phyloP scores from a whole-genome alignment of 2,329 filamentous ascomycete species.

The Ceratocystis papillata region DNA sequence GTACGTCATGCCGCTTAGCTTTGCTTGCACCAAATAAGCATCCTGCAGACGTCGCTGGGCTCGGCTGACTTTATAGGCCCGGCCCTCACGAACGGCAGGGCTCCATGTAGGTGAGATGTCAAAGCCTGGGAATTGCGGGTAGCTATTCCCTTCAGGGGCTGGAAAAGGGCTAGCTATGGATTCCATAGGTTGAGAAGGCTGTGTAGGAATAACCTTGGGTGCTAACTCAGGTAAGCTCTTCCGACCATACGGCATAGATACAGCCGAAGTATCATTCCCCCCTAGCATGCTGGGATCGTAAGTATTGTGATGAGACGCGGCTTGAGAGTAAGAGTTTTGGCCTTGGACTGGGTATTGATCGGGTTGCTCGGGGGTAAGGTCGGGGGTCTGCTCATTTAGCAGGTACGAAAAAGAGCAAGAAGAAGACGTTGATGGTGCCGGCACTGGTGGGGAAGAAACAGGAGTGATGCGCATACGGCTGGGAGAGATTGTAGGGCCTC shows the following conservation, averaged over 20 bases:
- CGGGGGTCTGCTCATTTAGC: neutral
- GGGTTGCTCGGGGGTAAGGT: neutral
- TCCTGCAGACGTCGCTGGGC: conserved; percentile 31
- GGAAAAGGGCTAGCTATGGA: no score
- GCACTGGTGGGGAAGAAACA: neutral
- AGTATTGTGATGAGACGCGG: neutral
- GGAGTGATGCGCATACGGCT: neutral
- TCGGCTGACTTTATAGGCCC: conserved; percentile 16
- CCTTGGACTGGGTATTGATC: neutral
- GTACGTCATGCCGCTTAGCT: conserved; percentile 50
- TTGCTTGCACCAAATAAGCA: conserved; percentile 44
- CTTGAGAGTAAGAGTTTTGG: neutral
- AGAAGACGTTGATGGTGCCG: neutral
- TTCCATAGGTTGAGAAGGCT: neutral
- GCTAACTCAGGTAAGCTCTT: neutral
- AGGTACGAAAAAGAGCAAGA: neutral
- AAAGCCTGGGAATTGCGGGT: no score
- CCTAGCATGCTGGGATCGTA: neutral
- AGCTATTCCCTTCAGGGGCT: no score
- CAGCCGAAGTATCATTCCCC: neutral
- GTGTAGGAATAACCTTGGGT: neutral
- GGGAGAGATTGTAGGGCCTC: neutral
- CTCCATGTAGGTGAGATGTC: neutral
- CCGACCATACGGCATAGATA: neutral
- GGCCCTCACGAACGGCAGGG: conserved; percentile 13